phyloP scores from a whole-genome alignment of 164 flowering plant species.

The Chloranthus sessilifolius region DNA sequence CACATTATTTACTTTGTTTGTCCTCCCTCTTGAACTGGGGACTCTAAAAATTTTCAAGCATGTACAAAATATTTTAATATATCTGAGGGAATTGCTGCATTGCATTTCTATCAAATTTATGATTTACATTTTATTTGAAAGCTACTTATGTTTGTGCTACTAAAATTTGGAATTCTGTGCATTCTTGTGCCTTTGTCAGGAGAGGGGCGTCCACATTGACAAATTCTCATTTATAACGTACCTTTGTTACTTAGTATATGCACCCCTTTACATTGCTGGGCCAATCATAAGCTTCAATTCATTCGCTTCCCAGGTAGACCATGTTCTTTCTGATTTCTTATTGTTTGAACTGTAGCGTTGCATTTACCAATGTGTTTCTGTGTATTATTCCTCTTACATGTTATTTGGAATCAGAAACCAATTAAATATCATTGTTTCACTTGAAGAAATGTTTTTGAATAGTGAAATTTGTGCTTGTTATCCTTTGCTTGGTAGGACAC shows the following conservation, averaged over 20 bases:
- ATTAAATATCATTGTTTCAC: no score
- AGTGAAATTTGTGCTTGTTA: no score
- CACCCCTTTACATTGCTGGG: constrained; percentile 95
- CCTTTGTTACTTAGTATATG: constrained; percentile 83
- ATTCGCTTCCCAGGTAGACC: constrained; percentile 84
- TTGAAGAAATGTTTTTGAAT: no score
- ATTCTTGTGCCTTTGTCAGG: no score
- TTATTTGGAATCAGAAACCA: no score
- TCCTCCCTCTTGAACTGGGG: constrained; percentile 1
- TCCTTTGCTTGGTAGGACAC: no score
- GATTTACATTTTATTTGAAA: not conserved
- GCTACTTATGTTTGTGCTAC: constrained; percentile 2
- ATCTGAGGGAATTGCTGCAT: not conserved
- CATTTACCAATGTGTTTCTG: not conserved
- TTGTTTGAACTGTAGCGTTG: not conserved
- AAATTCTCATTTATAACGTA: constrained; percentile 54
- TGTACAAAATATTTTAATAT: not conserved
- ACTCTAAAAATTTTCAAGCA: constrained; percentile 1
- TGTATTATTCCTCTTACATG: no score
- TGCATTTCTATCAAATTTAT: not conserved
- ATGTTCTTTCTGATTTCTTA: constrained; percentile 1
- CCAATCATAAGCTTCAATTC: constrained; percentile 93
- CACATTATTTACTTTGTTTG: not conserved
- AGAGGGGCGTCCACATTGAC: constrained; percentile 42
- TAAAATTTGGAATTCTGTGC: constrained; percentile 9